Base-by-base conservation (phyloP, 2,329 filamentous ascomycete genomes). In the Alternaria alternata region DNA sequence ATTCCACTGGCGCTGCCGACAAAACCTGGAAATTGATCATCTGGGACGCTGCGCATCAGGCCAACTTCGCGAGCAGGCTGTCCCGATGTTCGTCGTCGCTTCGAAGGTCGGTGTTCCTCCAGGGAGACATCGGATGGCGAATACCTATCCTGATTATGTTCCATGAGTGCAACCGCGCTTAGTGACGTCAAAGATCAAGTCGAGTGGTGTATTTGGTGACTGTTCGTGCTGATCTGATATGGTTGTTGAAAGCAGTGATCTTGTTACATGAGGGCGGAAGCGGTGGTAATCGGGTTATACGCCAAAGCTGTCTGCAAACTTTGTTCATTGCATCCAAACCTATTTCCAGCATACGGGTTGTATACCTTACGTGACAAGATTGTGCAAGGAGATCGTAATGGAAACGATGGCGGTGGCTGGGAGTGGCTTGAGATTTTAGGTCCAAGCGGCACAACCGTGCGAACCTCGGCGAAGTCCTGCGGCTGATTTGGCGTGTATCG, bases 1-100 rank as follows among this genome's bases (percentile, higher is more conserved):
- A 87, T 87, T 1, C 86, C 86, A 60, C 85, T 87, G 16, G 83
- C 83, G 51, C 85, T 87, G 4, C 86, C 86, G 5, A 87, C 81
- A 56, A 88, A 88, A 0, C 82, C 84, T 14, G 84, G 81, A 3
- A 81, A 81, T 22, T 80, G 82, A 30, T 81, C 78, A 28, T 80
- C 79, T 16, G 78, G 79, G 28, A 80, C 76, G 63, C 83, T 82
- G 59, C 85, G 80, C 84, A 87, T 87, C 56, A 86, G 71, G 9
- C 83, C 83, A 28, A 83, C 78, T 59, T 84, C 81, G 18, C 78
- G 78, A 51, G 68, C 64, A 46, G 65, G 68, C 14, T 61, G 68
- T 46, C 47, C 44, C 26, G 58, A 66, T 26, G 49, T 65, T 32
- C 65, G 65, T 41, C 49, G 61, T 41, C 65, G 68, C 36, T 72